Percentiles rank a stretch among this genome's conserved stretches.
phyloP scores from a whole-genome alignment of 495 filamentous ascomycete species.

The Evansstolkia leycettana region DNA sequence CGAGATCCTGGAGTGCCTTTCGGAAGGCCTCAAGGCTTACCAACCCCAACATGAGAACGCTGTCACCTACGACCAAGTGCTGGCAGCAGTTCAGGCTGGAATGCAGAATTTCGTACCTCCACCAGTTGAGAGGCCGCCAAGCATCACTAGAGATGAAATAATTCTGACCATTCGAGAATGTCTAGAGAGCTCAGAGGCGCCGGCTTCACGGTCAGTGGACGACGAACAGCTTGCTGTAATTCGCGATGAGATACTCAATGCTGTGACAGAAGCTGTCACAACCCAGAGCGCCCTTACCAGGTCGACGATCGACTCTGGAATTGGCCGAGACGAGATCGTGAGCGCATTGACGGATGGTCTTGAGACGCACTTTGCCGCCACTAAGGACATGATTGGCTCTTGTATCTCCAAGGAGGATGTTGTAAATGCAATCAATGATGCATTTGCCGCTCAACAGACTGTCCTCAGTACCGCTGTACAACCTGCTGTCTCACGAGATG shows the following conservation, averaged over 20 bases:
- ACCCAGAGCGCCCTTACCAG: conserved; percentile 35
- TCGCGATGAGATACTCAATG: conserved; percentile 29
- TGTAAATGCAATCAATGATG: conserved; percentile 43
- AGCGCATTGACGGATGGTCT: conserved; percentile 31
- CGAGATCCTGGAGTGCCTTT: conserved; percentile 72
- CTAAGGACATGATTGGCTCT: conserved; percentile 23
- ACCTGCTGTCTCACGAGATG: conserved; percentile 33
- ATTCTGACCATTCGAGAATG: conserved; percentile 64
- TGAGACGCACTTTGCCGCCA: conserved; percentile 25
- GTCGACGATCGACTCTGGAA: conserved; percentile 35
- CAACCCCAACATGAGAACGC: conserved; percentile 43
- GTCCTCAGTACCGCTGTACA: conserved; percentile 14
- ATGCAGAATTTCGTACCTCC: conserved; percentile 66
- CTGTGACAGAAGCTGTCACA: conserved; percentile 23
- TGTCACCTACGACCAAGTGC: conserved; percentile 65
- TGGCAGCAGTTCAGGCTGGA: conserved; percentile 69
- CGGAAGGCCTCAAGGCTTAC: conserved; percentile 71
- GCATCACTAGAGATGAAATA: conserved; percentile 67
- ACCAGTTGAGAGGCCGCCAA: conserved; percentile 49
- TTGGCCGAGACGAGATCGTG: conserved; percentile 33
- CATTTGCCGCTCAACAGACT: conserved; percentile 35
- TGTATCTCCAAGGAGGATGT: conserved; percentile 37
- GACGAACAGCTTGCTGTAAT: conserved; percentile 21
- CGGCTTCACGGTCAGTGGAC: conserved; percentile 8
- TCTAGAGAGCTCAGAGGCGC: conserved; percentile 44